phyloP scores from a whole-genome alignment of 2,329 filamentous ascomycete species.

The Aspergillus felis region DNA sequence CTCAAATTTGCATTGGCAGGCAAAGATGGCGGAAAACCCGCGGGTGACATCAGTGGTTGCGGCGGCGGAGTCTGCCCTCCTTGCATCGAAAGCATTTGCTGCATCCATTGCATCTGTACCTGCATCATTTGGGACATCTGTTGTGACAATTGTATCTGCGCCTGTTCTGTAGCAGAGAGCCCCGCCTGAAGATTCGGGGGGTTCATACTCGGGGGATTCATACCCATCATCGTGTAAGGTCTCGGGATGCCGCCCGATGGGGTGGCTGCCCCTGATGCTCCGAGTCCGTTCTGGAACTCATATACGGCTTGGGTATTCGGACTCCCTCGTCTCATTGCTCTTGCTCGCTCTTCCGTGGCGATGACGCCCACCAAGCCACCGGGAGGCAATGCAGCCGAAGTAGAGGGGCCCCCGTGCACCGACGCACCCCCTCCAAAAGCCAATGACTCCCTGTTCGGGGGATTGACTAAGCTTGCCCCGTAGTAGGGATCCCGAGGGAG shows the following conservation, averaged over 20 bases:
- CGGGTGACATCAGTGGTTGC: constrained; percentile 29
- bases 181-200: constrained; percentile 22
- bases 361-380: constrained; percentile 86
- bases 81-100: constrained; percentile 64
- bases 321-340: constrained; percentile 73
- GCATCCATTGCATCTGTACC: constrained; percentile 94
- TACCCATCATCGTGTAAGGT: constrained; percentile 35
- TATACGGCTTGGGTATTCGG: constrained; percentile 60
- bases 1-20: constrained; percentile 30
- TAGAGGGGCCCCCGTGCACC: constrained; percentile 35
- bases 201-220: constrained; percentile 23
- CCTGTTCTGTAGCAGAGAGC: constrained; percentile 62
- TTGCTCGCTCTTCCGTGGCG: constrained; percentile 74
- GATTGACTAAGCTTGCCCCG: constrained; percentile 71
- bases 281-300: constrained; percentile 29
- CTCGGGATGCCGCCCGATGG: constrained; percentile 31
- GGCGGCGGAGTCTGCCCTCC: constrained; percentile 31
- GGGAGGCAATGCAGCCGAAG: constrained; percentile 52
- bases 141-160: constrained; percentile 74
- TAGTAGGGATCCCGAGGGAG: constrained; percentile 82
- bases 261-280: constrained; percentile 17
- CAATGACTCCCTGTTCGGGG: constrained; percentile 69
- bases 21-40: constrained; percentile 24
- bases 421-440: constrained; percentile 60
- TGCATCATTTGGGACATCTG: constrained; percentile 87